Evolutionary conservation across 345 rosid species (phyloP).

Genomic region (Euphorbia peplus): DNA sequence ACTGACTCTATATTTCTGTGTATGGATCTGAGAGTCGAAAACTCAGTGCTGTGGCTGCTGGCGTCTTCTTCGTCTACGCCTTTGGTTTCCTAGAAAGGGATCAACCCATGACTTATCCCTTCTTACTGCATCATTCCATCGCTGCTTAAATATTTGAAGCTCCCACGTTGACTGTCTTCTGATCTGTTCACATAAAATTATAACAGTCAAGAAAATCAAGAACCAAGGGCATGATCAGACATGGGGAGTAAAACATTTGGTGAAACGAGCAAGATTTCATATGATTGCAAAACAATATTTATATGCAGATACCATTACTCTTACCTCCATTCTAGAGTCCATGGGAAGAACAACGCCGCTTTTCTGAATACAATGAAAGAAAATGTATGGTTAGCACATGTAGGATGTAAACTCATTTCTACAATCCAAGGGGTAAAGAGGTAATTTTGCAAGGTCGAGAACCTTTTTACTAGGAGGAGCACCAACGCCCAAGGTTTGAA

Average conservation of each 20-base stretch:
- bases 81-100: constrained; percentile 37
- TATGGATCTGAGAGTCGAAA: not conserved
- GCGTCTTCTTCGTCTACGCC: constrained; percentile 28
- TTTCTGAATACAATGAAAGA: constrained; percentile 9
- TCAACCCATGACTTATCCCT: constrained; percentile 73
- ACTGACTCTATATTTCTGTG: constrained; percentile 9
- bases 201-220: not conserved
- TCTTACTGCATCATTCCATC: constrained; percentile 72
- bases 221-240: too few species aligned
- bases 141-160: constrained; percentile 57
- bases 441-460: not conserved
- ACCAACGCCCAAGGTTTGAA: constrained; percentile 80
- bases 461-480: constrained; percentile 35
- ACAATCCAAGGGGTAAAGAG: not conserved
- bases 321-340: constrained; percentile 55
- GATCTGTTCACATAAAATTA: constrained; percentile 41
- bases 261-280: too few species aligned
- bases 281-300: too few species aligned
- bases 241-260: too few species aligned
- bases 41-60: constrained; percentile 12
- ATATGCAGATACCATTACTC: constrained; percentile 8
- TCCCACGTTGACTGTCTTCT: constrained; percentile 94
- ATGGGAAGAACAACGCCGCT: not conserved
- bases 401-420: not conserved
- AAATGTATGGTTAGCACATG: not conserved